Evolutionary conservation across 2,329 filamentous ascomycete genomes (phyloP).

Genomic region (Microdochium nivale): DNA sequence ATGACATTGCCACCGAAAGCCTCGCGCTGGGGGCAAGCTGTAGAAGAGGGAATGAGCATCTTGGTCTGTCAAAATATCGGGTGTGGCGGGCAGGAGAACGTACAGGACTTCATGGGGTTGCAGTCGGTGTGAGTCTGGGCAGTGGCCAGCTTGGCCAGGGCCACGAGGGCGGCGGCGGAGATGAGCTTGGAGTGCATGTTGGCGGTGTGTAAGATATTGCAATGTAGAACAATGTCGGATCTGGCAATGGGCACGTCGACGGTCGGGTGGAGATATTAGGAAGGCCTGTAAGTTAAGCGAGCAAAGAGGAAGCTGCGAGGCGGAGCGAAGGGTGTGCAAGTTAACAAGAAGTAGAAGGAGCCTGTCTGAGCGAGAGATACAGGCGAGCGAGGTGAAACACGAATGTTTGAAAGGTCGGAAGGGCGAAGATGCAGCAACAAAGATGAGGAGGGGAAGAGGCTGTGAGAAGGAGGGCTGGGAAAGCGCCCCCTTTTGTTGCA

Average conservation of each 20-base stretch:
- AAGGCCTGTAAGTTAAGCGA: neutral
- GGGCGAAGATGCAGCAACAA: too few relatives aligned
- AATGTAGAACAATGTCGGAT: neutral
- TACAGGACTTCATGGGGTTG: constrained; percentile 44
- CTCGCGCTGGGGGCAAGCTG: constrained; percentile 64
- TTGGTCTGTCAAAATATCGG: too few relatives aligned
- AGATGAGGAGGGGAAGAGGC: neutral
- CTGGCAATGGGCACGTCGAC: neutral
- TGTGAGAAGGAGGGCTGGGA: neutral
- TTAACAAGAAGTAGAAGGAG: neutral
- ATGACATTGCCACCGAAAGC: constrained; percentile 61
- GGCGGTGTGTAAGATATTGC: constrained; percentile 5
- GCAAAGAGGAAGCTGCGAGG: neutral
- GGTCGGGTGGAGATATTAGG: neutral
- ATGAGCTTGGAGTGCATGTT: constrained; percentile 38
- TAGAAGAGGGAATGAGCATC: constrained; percentile 11
- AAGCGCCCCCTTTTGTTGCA: neutral
- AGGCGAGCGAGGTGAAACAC: neutral
- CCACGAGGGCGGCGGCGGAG: constrained; percentile 36
- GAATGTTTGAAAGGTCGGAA: neutral
- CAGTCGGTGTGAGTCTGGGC: constrained; percentile 50
- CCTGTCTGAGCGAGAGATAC: constrained; percentile 1
- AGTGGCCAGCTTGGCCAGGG: constrained; percentile 37
- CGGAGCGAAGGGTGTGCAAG: neutral
- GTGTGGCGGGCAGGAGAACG: too few relatives aligned